Percentiles rank a stretch among this genome's conserved stretches.
phyloP scores from a whole-genome alignment of 2,329 filamentous ascomycete species.

The Colletotrichum abscissum region DNA sequence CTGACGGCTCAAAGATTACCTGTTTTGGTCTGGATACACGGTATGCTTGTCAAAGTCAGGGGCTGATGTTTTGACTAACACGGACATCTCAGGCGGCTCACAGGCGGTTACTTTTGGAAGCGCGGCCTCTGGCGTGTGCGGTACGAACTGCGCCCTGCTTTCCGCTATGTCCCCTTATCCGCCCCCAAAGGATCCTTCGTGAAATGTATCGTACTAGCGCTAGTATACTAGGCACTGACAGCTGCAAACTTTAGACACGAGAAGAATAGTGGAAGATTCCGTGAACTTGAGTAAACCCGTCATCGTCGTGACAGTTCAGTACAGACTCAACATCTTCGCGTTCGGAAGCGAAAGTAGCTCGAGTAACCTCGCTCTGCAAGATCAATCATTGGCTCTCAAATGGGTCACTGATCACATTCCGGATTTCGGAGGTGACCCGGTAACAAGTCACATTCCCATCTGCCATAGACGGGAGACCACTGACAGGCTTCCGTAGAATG shows the following conservation, averaged over 20 bases:
- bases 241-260: constrained; percentile 42
- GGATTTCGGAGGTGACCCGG: constrained; percentile 44
- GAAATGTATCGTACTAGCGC: background rate
- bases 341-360: constrained; percentile 52
- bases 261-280: constrained; percentile 49
- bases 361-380: constrained; percentile 48
- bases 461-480: background rate
- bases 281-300: constrained; percentile 39
- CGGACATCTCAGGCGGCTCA: constrained; percentile 47
- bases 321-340: constrained; percentile 47
- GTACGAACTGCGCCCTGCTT: constrained; percentile 40
- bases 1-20: constrained; percentile 40
- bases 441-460: background rate
- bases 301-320: constrained; percentile 38
- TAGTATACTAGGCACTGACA: background rate
- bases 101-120: constrained; percentile 57
- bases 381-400: constrained; percentile 47
- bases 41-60: constrained; percentile 36
- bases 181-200: background rate
- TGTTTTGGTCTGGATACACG: constrained; percentile 59
- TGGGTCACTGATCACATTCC: constrained; percentile 42
- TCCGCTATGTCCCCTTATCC: background rate
- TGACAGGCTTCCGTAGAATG: constrained; percentile 38
- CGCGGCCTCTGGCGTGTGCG: constrained; percentile 53
- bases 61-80: background rate